Conservation (phyloP, 805 yeast species). For the Nakazawaea siamensis region DNA sequence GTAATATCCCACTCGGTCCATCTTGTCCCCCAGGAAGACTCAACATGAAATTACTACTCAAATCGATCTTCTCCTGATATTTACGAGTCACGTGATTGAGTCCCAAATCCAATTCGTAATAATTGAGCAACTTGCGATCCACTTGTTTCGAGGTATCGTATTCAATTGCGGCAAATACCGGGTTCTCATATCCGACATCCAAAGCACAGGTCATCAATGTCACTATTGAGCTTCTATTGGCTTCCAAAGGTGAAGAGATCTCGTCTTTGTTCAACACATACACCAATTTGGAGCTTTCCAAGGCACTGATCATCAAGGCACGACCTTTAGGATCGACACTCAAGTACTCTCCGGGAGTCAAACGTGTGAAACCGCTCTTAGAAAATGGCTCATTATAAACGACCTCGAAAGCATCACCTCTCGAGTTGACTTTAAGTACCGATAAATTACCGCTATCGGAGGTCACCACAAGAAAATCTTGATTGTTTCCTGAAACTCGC, state of each 20-base stretch:
- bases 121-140: conserved; percentile 33
- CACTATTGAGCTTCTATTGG: conserved; percentile 38
- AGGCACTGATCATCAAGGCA: conserved; percentile 59
- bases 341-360: conserved; percentile 67
- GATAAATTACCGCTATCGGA: conserved; percentile 75
- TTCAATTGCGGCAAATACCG: conserved; percentile 78
- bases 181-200: conserved; percentile 77
- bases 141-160: conserved; percentile 34
- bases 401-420: conserved; percentile 28
- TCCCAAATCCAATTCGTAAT: conserved; percentile 82
- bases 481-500: conserved; percentile 41
- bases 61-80: conserved; percentile 30
- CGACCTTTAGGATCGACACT: conserved; percentile 66
- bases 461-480: conserved; percentile 56
- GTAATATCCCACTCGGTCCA: conserved; percentile 62
- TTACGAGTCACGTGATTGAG: conserved; percentile 63
- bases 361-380: conserved; percentile 67
- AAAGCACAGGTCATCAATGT: conserved; percentile 50
- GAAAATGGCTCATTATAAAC: conserved; percentile 57
- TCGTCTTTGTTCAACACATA: conserved; percentile 52
- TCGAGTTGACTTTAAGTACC: conserved; percentile 36
- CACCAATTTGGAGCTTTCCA: conserved; percentile 68
- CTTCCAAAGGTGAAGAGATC: conserved; percentile 71
- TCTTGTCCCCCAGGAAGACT: conserved; percentile 66
- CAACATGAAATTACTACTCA: conserved; percentile 43